These are phyloP conservation scores for Lachancea waltii DNA, from an alignment of 805 yeast genomes.

Conservation along the genomic window DNA sequence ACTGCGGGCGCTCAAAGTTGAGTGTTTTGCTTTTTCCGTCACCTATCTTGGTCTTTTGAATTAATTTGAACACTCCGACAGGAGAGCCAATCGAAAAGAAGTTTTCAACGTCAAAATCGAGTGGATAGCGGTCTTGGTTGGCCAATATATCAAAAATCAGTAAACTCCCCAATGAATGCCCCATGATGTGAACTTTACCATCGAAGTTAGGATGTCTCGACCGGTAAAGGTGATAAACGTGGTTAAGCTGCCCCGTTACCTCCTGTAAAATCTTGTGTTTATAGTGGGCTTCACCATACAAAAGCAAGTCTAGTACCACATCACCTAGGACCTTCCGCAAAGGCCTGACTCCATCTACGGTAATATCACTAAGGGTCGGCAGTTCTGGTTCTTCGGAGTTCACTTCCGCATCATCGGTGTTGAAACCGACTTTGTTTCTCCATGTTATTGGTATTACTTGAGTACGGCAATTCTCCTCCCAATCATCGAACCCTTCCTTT, in stretches of 20 bases:
- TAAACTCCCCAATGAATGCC: slow-evolving; percentile 90
- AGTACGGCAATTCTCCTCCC: slow-evolving; percentile 47
- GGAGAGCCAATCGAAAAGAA: slow-evolving; percentile 87
- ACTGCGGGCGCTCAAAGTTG: slow-evolving; percentile 41
- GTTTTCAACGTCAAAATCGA: slow-evolving; percentile 68
- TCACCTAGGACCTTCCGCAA: slow-evolving; percentile 78
- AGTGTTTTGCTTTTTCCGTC: slow-evolving; percentile 13
- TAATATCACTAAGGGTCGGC: slow-evolving; percentile 65
- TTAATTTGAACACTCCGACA: slow-evolving; percentile 73
- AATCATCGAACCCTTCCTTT: slow-evolving; percentile 37
- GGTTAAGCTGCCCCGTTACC: slow-evolving; percentile 60
- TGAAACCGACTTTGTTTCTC: slow-evolving; percentile 73
- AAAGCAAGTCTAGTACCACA: slow-evolving; percentile 73
- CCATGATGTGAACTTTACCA: slow-evolving; percentile 79
- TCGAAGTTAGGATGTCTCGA: slow-evolving; percentile 62
- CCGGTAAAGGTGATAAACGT: slow-evolving; percentile 50
- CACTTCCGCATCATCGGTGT: slow-evolving; percentile 40
- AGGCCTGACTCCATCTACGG: slow-evolving; percentile 70
- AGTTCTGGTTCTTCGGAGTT: slow-evolving; percentile 36
- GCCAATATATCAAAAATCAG: slow-evolving; percentile 71
- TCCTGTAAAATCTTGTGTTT: slow-evolving; percentile 52
- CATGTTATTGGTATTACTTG: slow-evolving; percentile 90
- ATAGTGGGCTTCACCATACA: slow-evolving; percentile 70
- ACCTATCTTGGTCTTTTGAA: slow-evolving; percentile 56
- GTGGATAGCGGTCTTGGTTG: slow-evolving; percentile 37